Conservation (phyloP, 805 yeast species). For the Ogataea allantospora region DNA sequence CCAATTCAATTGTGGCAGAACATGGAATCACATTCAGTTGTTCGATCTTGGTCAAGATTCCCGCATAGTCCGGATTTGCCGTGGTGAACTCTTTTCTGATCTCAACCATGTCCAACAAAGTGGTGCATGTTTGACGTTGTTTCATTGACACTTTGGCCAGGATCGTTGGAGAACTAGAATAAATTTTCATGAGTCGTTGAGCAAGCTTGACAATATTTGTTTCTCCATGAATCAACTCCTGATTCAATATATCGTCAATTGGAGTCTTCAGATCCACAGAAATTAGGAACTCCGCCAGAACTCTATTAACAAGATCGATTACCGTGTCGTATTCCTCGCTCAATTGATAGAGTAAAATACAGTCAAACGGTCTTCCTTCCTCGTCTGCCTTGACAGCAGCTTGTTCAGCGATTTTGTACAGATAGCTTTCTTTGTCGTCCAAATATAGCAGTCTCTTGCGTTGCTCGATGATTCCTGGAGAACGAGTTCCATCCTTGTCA, state of each 20-base stretch:
- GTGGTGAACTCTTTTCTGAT: slow-evolving; percentile 54
- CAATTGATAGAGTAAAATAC: slow-evolving; percentile 80
- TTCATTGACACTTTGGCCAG: slow-evolving; percentile 51
- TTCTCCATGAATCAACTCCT: slow-evolving; percentile 36
- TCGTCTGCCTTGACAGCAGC: slow-evolving; percentile 87
- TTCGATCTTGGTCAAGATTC: slow-evolving; percentile 47
- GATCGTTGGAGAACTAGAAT: slow-evolving; percentile 58
- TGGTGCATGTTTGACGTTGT: slow-evolving; percentile 63
- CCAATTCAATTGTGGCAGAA: slow-evolving; percentile 45
- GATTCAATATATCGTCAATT: slow-evolving; percentile 20
- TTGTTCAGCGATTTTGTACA: slow-evolving; percentile 71
- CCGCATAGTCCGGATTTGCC: slow-evolving; percentile 56
- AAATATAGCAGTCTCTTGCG: slow-evolving; percentile 66
- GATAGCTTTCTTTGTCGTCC: slow-evolving; percentile 55
- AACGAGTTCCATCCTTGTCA: slow-evolving; percentile 68
- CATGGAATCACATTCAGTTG: slow-evolving; percentile 68
- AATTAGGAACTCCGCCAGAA: slow-evolving; percentile 75
- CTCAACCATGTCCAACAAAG: slow-evolving; percentile 62
- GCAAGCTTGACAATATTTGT: slow-evolving; percentile 48
- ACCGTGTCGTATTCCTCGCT: slow-evolving; percentile 87
- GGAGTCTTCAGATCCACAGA: slow-evolving; percentile 50
- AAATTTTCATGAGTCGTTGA: slow-evolving; percentile 42
- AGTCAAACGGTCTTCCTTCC: slow-evolving; percentile 85
- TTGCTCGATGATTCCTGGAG: slow-evolving; percentile 81
- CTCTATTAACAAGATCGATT: slow-evolving; percentile 65